Base-by-base conservation (phyloP, 352 stramenopile species). In the Phytopythium delawarense region DNA sequence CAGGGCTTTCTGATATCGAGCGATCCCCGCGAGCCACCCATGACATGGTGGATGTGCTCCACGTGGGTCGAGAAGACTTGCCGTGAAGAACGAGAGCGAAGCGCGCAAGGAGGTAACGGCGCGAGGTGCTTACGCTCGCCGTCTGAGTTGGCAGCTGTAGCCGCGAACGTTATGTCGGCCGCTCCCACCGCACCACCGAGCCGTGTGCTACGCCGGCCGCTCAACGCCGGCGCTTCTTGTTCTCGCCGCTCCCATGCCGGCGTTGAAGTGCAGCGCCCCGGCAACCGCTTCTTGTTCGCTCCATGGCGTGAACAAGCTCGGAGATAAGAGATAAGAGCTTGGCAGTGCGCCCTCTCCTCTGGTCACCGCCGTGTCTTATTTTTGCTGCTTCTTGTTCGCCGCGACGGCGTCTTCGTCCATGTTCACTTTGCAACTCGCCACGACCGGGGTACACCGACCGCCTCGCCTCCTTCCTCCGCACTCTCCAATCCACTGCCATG, bases 401-500 rank as follows among this genome's bases (percentile, higher is more conserved):
- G 20, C 42, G 21, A 3, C 5, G 4, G 50, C 18, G 50, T 25
- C 20, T 3, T 18, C 15, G 15, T 32, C 13, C 39, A 32, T 28
- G 12, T 28, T 61, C 55, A 61, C 40, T 61, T 61, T 32, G 11
- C 55, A 42, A 61, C 20, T 52, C 25, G 16, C 55, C 55, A 30
- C 28, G 12, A 13, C n/a, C 28, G 28, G 13, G 5, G 9, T 6
- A 34, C n/a, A 9, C 11, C 52, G n/a, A 58, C 4, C 39, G 16
- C 37, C 35, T 40, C 8, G 9, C 35, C 35, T 15, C 8, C 25
- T 0, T 39, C 32, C 51, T 23, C 32, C 51, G 23, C 51, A 11
- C 35, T 40, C 28, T 34, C 13, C 20, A 3, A 44, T 7, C 3
- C 28, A 35, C 7, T 5, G 32, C 32, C 32, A 71, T 65, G 55